Evolutionary conservation across 1,284 basidiomycete species (phyloP).

Genomic region (Cryptococcus sp.): DNA sequence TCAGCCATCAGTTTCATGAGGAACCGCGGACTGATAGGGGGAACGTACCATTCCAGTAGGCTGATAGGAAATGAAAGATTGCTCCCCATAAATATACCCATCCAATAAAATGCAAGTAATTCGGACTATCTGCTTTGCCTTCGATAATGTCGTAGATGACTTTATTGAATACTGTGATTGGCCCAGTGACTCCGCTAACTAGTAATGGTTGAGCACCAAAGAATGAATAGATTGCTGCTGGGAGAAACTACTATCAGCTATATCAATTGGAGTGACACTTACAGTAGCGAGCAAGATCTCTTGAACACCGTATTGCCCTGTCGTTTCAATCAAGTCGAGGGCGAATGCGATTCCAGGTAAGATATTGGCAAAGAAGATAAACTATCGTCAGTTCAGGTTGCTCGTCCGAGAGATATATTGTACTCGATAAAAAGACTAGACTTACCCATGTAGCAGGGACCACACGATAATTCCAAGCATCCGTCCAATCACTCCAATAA

Average conservation of each 20-base stretch:
- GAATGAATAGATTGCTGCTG: constrained; percentile 83
- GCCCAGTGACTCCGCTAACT: constrained; percentile 92
- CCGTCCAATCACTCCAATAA: constrained; percentile 79
- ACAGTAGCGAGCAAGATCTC: constrained; percentile 61
- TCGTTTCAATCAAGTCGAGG: constrained; percentile 87
- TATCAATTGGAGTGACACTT: constrained; percentile 5
- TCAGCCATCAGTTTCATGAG: no score
- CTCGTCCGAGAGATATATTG: constrained; percentile 15
- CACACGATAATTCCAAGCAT: constrained; percentile 78
- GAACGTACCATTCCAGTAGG: constrained; percentile 69
- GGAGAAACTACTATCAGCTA: constrained; percentile 64
- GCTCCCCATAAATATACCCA: constrained; percentile 95
- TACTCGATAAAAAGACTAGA: constrained; percentile 59
- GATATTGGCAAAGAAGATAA: constrained; percentile 51
- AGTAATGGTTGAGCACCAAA: constrained; percentile 88
- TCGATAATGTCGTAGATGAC: constrained; percentile 75
- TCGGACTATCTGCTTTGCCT: constrained; percentile 47
- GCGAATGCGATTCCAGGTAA: constrained; percentile 90
- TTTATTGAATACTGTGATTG: constrained; percentile 87
- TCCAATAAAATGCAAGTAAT: constrained; percentile 80
- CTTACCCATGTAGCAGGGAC: constrained; percentile 50
- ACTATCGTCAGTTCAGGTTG: constrained; percentile 13
- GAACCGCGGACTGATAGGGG: no score
- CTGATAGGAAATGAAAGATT: constrained; percentile 84
- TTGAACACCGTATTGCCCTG: constrained; percentile 80